phyloP scores from a whole-genome alignment of 2,329 filamentous ascomycete species.

The Macrophomina pseudophaseolina region DNA sequence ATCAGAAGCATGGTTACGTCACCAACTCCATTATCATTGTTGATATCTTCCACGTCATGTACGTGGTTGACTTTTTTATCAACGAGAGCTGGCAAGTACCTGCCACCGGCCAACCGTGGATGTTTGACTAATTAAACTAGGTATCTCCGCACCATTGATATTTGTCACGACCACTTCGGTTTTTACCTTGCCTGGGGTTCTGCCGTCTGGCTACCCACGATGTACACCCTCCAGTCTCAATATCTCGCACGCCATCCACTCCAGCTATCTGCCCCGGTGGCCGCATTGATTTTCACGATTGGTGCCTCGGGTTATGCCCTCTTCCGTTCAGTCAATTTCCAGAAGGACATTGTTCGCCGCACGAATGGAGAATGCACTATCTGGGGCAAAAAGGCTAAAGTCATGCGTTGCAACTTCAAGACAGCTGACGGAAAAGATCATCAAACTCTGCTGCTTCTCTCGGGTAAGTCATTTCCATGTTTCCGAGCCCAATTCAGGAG shows the following conservation, averaged over 20 bases:
- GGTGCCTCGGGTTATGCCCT: slow-evolving; percentile 49
- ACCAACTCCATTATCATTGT: slow-evolving; percentile 52
- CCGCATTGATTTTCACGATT: slow-evolving; percentile 35
- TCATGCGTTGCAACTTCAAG: slow-evolving; percentile 46
- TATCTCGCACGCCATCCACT: slow-evolving; percentile 53
- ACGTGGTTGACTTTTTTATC: slow-evolving; percentile 56
- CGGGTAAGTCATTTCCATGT: slow-evolving; percentile 30
- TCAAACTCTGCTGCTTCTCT: slow-evolving; percentile 46
- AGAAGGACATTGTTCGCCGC: slow-evolving; percentile 51
- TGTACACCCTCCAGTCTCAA: slow-evolving; percentile 56
- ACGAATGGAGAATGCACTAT: slow-evolving; percentile 48
- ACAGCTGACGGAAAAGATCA: slow-evolving; percentile 47
- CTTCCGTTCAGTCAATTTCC: slow-evolving; percentile 54
- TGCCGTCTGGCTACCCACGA: slow-evolving; percentile 52
- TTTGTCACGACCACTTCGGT: slow-evolving; percentile 51
- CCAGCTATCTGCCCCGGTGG: slow-evolving; percentile 34
- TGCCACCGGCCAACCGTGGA: not conserved
- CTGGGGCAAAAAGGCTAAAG: slow-evolving; percentile 51
- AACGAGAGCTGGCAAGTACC: slow-evolving; percentile 52
- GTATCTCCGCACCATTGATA: slow-evolving; percentile 52
- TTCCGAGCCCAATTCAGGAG: not conserved
- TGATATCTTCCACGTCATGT: slow-evolving; percentile 51
- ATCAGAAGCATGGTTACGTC: slow-evolving; percentile 48
- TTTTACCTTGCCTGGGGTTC: slow-evolving; percentile 43
- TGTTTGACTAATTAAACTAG: slow-evolving; percentile 26